Evolutionary conservation across 2,329 filamentous ascomycete species (phyloP).

Genomic region (Cytospora paraplurivora): DNA sequence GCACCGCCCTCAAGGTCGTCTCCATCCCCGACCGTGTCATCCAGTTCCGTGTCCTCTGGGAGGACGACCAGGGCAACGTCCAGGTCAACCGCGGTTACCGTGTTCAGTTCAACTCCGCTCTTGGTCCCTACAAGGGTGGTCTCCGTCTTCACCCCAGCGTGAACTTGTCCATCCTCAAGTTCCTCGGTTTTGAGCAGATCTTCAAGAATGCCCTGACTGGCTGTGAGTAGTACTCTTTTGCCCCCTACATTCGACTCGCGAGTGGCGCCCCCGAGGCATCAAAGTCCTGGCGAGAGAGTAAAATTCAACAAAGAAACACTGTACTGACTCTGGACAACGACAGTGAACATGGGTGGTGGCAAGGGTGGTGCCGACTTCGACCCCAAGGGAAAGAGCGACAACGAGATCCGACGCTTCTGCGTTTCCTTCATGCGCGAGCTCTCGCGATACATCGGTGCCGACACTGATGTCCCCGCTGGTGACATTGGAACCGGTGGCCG

Average conservation of each 20-base stretch:
- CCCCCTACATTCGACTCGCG: neutral
- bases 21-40: slow-evolving; percentile 93
- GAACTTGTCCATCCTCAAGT: slow-evolving; percentile 84
- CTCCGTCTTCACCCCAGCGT: slow-evolving; percentile 91
- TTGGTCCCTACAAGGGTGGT: slow-evolving; percentile 97
- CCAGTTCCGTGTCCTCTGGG: slow-evolving; percentile 97
- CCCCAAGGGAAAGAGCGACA: slow-evolving; percentile 97
- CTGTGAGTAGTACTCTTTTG: slow-evolving; percentile 56
- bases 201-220: slow-evolving; percentile 99
- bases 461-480: slow-evolving; percentile 94
- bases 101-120: slow-evolving; percentile 97
- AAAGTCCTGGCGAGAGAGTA: neutral
- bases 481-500: slow-evolving; percentile 93
- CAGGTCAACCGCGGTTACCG: slow-evolving; percentile 95
- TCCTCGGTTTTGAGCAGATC: slow-evolving; percentile 98
- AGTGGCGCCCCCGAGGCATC: slow-evolving; percentile 12
- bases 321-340: slow-evolving; percentile 28
- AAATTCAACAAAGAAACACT: neutral
- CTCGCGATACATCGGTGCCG: slow-evolving; percentile 91
- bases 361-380: slow-evolving; percentile 99
- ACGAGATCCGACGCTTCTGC: slow-evolving; percentile 97
- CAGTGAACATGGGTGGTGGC: slow-evolving; percentile 91
- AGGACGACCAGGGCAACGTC: slow-evolving; percentile 85
- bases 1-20: slow-evolving; percentile 82
- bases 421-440: slow-evolving; percentile 95